Percentiles rank a stretch among this genome's conserved stretches.
These are phyloP conservation scores for Xanthoconium purpureum DNA, from an alignment of 768 basidiomycete species.

Conservation along the genomic window DNA sequence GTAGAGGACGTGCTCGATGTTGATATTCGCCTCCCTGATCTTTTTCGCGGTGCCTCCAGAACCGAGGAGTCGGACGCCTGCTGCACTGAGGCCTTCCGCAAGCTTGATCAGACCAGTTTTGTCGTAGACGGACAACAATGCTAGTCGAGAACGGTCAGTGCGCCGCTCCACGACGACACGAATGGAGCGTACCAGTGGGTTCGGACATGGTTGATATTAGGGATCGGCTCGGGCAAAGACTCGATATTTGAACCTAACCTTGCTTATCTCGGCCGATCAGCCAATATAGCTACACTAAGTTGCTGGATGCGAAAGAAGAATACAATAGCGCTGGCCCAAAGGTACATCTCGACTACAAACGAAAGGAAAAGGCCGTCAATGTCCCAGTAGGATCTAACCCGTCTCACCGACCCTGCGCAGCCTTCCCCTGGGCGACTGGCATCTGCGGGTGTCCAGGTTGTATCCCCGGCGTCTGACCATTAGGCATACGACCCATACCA, in stretches of 20 bases:
- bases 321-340: conserved; percentile 13
- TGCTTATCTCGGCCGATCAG: conserved; percentile 21
- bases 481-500: conserved; percentile 21
- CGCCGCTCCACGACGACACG: neutral
- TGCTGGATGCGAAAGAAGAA: neutral
- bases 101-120: conserved; percentile 88
- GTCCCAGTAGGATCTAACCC: neutral
- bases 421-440: conserved; percentile 32
- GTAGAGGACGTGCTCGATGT: conserved; percentile 74
- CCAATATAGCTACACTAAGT: conserved; percentile 7
- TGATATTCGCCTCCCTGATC: conserved; percentile 89
- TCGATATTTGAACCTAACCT: neutral
- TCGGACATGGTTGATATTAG: conserved; percentile 24
- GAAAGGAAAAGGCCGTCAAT: conserved; percentile 3
- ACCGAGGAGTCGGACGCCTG: conserved; percentile 85
- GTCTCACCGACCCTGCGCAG: conserved; percentile 34
- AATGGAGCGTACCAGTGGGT: conserved; percentile 25
- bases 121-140: conserved; percentile 94
- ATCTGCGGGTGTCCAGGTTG: conserved; percentile 31
- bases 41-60: conserved; percentile 98
- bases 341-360: conserved; percentile 6
- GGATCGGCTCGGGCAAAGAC: neutral
- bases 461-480: conserved; percentile 28
- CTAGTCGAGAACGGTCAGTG: conserved; percentile 38
- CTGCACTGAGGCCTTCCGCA: conserved; percentile 75